Conservation (phyloP, 1,139 yeast species). For the Geotrichum restrictum region DNA sequence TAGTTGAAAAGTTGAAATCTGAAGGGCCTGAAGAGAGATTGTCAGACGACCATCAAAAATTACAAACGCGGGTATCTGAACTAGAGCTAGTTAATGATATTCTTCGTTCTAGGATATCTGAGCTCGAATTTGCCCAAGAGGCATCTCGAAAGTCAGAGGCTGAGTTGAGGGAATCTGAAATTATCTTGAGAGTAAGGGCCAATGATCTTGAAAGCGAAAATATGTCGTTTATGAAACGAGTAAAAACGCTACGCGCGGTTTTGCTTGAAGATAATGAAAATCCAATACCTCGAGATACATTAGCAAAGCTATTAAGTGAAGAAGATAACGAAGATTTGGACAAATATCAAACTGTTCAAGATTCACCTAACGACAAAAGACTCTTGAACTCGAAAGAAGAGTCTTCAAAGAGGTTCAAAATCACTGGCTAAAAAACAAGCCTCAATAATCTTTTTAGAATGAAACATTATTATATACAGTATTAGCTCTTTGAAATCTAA, state of each 20-base stretch:
- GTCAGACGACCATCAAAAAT: constrained; percentile 24
- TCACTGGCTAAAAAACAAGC: no score
- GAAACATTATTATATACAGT: background rate
- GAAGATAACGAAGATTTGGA: no score
- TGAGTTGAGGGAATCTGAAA: constrained; percentile 25
- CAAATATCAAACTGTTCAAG: no score
- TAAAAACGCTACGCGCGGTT: background rate
- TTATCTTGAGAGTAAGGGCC: constrained; percentile 21
- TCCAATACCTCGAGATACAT: no score
- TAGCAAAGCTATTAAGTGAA: no score
- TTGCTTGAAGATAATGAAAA: no score
- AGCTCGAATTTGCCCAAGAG: constrained; percentile 67
- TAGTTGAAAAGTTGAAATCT: constrained; percentile 14
- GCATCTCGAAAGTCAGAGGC: constrained; percentile 25
- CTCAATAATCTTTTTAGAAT: no score
- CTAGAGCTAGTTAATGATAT: constrained; percentile 85
- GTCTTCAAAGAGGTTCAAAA: no score
- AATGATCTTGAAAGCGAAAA: constrained; percentile 39
- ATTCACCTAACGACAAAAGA: no score
- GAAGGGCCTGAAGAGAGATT: constrained; percentile 37
- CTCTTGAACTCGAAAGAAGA: no score
- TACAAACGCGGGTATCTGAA: constrained; percentile 50
- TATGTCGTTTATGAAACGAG: constrained; percentile 22
- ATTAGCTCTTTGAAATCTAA: constrained; percentile 23
- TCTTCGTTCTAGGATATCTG: constrained; percentile 74